Percentiles rank a stretch among this genome's conserved stretches.
Conservation (phyloP, 1,139 yeast species). For the Sugiyamaella paludigena region DNA sequence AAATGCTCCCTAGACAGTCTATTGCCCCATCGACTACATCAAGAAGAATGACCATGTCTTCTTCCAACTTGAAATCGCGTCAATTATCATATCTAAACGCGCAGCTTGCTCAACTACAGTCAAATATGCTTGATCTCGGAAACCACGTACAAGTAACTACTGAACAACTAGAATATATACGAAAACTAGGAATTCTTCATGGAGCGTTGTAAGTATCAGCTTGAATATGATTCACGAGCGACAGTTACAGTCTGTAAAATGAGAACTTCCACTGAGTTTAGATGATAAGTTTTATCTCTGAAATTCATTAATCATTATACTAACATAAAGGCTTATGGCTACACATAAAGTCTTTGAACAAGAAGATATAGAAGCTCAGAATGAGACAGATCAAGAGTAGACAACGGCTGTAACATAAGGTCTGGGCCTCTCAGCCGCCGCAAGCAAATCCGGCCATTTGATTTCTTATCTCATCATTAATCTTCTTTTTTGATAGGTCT, state of each 20-base stretch:
- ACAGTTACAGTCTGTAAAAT: too few species aligned
- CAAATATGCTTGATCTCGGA: slow-evolving; percentile 57
- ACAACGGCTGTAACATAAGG: slow-evolving; percentile 6
- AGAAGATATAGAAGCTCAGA: slow-evolving; percentile 35
- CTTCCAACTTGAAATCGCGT: slow-evolving; percentile 37
- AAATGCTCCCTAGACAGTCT: slow-evolving; percentile 21
- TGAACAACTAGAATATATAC: slow-evolving; percentile 55
- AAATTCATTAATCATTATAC: background rate
- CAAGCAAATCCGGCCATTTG: background rate
- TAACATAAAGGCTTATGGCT: slow-evolving; percentile 50
- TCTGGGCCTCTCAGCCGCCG: background rate
- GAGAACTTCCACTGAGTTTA: too few species aligned
- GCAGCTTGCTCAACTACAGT: slow-evolving; percentile 60
- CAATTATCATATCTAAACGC: slow-evolving; percentile 61
- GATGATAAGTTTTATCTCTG: too few species aligned
- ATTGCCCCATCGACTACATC: slow-evolving; percentile 18
- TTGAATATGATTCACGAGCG: too few species aligned
- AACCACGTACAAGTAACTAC: slow-evolving; percentile 53
- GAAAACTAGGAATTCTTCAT: slow-evolving; percentile 58
- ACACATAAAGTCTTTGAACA: slow-evolving; percentile 60
- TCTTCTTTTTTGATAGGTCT: slow-evolving; percentile 9
- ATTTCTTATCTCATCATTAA: slow-evolving; percentile 8
- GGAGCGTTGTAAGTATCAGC: slow-evolving; percentile 50
- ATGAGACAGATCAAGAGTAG: slow-evolving; percentile 16
- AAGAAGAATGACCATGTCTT: slow-evolving; percentile 14